Conservation (phyloP, 2,329 filamentous ascomycete genomes). For the Calycina marina region DNA sequence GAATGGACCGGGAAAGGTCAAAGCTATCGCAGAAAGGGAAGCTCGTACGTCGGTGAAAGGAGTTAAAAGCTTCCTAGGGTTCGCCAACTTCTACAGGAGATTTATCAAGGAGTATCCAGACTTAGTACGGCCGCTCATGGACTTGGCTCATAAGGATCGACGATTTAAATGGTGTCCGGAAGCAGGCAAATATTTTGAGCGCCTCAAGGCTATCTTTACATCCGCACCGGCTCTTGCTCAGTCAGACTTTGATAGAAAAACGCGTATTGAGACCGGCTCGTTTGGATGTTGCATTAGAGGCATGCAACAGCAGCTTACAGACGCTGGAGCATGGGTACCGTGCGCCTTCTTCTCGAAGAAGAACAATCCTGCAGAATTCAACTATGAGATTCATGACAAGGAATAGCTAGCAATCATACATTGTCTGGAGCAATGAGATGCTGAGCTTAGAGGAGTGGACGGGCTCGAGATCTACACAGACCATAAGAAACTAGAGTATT, state of each 20-base stretch:
- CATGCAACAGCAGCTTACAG: neutral
- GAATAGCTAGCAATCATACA: too few relatives aligned
- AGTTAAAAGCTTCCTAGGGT: constrained; percentile 1
- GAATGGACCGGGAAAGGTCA: too few relatives aligned
- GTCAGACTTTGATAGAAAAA: neutral
- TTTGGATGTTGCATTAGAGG: neutral
- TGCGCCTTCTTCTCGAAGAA: constrained; percentile 1
- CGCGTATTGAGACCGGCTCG: neutral
- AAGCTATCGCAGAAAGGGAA: too few relatives aligned
- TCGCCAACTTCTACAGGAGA: constrained; percentile 2
- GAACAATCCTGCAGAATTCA: neutral
- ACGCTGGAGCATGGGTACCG: neutral
- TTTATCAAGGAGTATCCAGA: constrained; percentile 2
- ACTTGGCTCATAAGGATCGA: neutral
- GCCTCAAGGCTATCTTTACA: neutral
- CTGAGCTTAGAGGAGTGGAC: too few relatives aligned
- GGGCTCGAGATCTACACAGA: too few relatives aligned
- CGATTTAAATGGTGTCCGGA: neutral
- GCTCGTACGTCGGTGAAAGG: too few relatives aligned
- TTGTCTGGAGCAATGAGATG: too few relatives aligned
- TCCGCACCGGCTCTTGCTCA: neutral
- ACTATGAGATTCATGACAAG: too few relatives aligned
- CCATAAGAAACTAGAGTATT: too few relatives aligned
- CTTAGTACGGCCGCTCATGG: neutral
- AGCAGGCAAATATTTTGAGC: neutral